Conservation (phyloP, 2,329 filamentous ascomycete species). For the Dendrostoma leiphaemia region DNA sequence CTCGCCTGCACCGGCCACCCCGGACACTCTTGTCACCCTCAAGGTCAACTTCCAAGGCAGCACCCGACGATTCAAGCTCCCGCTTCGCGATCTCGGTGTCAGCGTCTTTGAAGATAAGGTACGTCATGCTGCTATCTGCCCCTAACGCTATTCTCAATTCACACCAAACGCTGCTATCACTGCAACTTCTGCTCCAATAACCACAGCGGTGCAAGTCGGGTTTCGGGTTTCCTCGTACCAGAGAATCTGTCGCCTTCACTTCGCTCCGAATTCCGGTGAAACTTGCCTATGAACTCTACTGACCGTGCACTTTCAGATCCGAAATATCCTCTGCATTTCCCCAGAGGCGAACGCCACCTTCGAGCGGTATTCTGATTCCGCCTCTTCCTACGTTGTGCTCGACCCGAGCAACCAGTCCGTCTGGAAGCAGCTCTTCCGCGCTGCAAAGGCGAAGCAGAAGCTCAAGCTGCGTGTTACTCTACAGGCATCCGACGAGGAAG, state of each 20-base stretch:
- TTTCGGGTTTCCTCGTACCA: too few species aligned
- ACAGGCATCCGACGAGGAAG: constrained; percentile 33
- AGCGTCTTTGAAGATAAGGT: constrained; percentile 80
- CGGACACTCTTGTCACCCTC: constrained; percentile 76
- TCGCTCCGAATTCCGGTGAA: neutral
- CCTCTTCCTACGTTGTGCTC: constrained; percentile 74
- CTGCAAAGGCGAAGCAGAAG: constrained; percentile 97
- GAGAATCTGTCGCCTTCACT: too few species aligned
- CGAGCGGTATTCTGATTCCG: constrained; percentile 95
- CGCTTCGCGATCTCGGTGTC: constrained; percentile 78
- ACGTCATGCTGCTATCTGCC: constrained; percentile 38
- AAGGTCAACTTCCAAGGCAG: constrained; percentile 78
- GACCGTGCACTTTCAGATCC: constrained; percentile 53
- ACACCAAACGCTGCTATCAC: neutral
- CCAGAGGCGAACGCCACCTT: constrained; percentile 63
- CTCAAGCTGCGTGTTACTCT: constrained; percentile 77
- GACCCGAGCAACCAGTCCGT: constrained; percentile 75
- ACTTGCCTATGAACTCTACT: neutral
- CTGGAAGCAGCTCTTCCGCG: constrained; percentile 95
- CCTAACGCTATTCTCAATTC: neutral
- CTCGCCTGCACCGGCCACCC: constrained; percentile 34
- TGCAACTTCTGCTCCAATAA: neutral
- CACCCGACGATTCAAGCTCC: constrained; percentile 83
- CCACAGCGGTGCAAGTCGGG: too few species aligned
- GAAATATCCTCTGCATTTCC: constrained; percentile 64